Evolutionary conservation across 1,284 basidiomycete species (phyloP).

Genomic region (Agaricales sp.): DNA sequence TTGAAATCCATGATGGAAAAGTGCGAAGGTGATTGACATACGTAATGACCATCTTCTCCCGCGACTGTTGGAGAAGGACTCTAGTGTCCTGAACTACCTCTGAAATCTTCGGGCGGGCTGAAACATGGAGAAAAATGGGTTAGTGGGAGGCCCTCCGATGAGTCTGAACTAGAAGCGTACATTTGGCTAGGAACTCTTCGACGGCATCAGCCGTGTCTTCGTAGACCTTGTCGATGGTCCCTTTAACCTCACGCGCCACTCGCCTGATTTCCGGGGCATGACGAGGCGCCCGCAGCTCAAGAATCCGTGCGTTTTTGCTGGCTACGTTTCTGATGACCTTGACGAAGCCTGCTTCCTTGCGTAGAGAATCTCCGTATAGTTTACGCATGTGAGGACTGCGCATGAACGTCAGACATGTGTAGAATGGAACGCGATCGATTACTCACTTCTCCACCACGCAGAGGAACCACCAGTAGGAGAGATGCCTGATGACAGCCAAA

Average conservation of each 20-base stretch:
- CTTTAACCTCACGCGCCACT: conserved; percentile 84
- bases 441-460: conserved; percentile 79
- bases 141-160: neutral
- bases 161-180: conserved; percentile 38
- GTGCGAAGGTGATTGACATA: conserved; percentile 27
- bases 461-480: conserved; percentile 90
- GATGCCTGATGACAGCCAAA: conserved; percentile 78
- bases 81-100: conserved; percentile 90
- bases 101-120: conserved; percentile 51
- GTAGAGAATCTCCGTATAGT: conserved; percentile 85
- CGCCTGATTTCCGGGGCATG: conserved; percentile 70
- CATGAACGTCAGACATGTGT: conserved; percentile 4
- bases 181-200: conserved; percentile 87
- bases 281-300: conserved; percentile 56
- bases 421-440: conserved; percentile 5
- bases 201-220: conserved; percentile 85
- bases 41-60: conserved; percentile 86
- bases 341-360: conserved; percentile 92
- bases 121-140: neutral
- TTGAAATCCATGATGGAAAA: neutral
- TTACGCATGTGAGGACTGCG: conserved; percentile 92
- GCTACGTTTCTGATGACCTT: conserved; percentile 94
- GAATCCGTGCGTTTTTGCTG: conserved; percentile 63
- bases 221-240: conserved; percentile 90
- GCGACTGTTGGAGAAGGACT: conserved; percentile 81